phyloP scores from a whole-genome alignment of 306 rosid genomes.

The Trifolium fragiferum region DNA sequence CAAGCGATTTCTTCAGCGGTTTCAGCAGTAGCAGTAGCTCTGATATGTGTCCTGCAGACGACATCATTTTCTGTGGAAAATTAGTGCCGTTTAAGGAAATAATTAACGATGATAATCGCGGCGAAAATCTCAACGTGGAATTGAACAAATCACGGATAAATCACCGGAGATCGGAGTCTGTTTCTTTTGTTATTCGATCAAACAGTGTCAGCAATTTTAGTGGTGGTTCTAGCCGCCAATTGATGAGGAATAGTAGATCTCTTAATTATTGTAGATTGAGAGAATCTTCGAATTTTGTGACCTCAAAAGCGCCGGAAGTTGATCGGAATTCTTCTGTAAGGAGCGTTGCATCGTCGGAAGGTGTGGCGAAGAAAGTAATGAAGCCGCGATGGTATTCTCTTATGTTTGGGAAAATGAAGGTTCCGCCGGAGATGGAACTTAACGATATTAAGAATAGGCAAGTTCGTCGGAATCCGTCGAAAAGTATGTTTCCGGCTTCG shows the following conservation, averaged over 20 bases:
- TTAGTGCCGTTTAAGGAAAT: constrained; percentile 53
- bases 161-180: constrained; percentile 58
- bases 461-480: constrained; percentile 56
- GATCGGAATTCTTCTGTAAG: constrained; percentile 51
- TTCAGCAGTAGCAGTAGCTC: constrained; percentile 46
- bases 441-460: constrained; percentile 75
- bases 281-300: constrained; percentile 39
- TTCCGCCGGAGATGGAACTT: constrained; percentile 84
- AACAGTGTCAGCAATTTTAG: constrained; percentile 42
- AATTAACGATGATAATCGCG: background rate
- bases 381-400: constrained; percentile 73
- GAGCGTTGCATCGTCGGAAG: constrained; percentile 38
- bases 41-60: constrained; percentile 69
- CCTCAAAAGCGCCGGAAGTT: constrained; percentile 42
- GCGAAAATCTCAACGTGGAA: background rate
- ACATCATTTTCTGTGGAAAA: constrained; percentile 67
- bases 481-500: constrained; percentile 41
- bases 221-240: background rate
- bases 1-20: constrained; percentile 59
- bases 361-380: constrained; percentile 37
- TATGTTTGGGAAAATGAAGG: constrained; percentile 71
- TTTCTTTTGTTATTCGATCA: constrained; percentile 60
- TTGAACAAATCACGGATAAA: background rate
- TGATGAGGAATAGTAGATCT: constrained; percentile 63
- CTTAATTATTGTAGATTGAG: constrained; percentile 55